These are phyloP conservation scores for Saccharomyces paradoxus DNA, from an alignment of 805 yeast species.

Conservation along the genomic window DNA sequence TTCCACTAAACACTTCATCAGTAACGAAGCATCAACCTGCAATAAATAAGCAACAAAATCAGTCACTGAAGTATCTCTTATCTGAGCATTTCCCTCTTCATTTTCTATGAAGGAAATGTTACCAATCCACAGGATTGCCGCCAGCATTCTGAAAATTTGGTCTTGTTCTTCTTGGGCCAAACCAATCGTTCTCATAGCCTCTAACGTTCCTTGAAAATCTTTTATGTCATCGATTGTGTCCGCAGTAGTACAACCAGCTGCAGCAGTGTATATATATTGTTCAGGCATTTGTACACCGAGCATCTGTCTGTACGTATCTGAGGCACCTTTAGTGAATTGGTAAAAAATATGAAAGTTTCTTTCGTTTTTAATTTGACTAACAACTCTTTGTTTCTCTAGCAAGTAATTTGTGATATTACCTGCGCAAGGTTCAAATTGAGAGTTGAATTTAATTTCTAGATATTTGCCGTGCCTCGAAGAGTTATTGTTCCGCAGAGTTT, in stretches of 20 bases:
- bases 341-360: slow-evolving; percentile 96
- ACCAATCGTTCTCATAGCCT: slow-evolving; percentile 87
- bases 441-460: slow-evolving; percentile 80
- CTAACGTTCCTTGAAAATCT: slow-evolving; percentile 73
- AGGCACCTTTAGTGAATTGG: slow-evolving; percentile 88
- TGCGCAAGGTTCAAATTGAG: slow-evolving; percentile 78
- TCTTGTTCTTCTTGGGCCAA: slow-evolving; percentile 78
- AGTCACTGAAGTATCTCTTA: slow-evolving; percentile 84
- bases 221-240: slow-evolving; percentile 75
- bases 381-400: slow-evolving; percentile 92
- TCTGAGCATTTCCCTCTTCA: slow-evolving; percentile 74
- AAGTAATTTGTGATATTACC: slow-evolving; percentile 94
- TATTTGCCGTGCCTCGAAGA: slow-evolving; percentile 97
- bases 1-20: slow-evolving; percentile 63
- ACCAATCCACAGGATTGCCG: slow-evolving; percentile 91
- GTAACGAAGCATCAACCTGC: slow-evolving; percentile 62
- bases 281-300: slow-evolving; percentile 94
- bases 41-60: slow-evolving; percentile 87
- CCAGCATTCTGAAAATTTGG: slow-evolving; percentile 73
- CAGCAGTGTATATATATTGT: slow-evolving; percentile 80
- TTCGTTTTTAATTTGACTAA: slow-evolving; percentile 86
- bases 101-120: slow-evolving; percentile 80
- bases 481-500: slow-evolving; percentile 93
- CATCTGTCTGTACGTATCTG: slow-evolving; percentile 69
- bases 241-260: slow-evolving; percentile 77